Evolutionary conservation across 1,284 basidiomycete genomes (phyloP), one percentile per base, ranked within the genome.

Genomic region (Heterobasidion annosum): DNA sequence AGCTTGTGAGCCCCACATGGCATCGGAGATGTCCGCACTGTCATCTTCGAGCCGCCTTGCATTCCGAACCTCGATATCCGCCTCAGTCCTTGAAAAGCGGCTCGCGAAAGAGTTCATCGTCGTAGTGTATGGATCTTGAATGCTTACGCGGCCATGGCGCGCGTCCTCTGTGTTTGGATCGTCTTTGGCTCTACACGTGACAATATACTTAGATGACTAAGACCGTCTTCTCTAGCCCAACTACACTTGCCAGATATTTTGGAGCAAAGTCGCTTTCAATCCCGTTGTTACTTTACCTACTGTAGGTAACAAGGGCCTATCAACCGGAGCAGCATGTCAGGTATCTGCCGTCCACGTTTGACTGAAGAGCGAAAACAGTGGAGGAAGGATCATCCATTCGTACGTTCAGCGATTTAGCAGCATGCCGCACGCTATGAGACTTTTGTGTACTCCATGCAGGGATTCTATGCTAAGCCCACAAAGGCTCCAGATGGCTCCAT

Each of bases 341-440:
- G 90, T 58, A 86, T 94, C 63, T 88, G 92, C 68, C 79, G 91
- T 66, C 83, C 87, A 43, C 83, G 93, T 64, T 78, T 97, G 16
- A 83, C 94, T 37, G 97, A 99, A 72, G 97, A 99, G 73, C 85
- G 97, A 65, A 99, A 99, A 73, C 93, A 97, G 65, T 99, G 97
- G 97, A 76, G 97, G 59, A 98, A 96, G 70, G 97, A 99, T 65
- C 97, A 99, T 72, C 97, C 97, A 50, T 98, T 97, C 65, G 96
- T 98, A 71, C 70, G 93, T 44, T 55, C 12, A 53, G 9, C 48
- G 16, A 57, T 46, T 34, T 9, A 34, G 10, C 40, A 54, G 45
- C 44, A 32, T 19, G 9, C 16, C 47, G 16, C 33, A 37, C 7
- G n/a, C 57, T 32, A 57, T 45, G 25, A 51, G 54, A 52, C 54